Evolutionary conservation across 805 yeast species (phyloP).

Genomic region (Yamadazyma kitorensis): DNA sequence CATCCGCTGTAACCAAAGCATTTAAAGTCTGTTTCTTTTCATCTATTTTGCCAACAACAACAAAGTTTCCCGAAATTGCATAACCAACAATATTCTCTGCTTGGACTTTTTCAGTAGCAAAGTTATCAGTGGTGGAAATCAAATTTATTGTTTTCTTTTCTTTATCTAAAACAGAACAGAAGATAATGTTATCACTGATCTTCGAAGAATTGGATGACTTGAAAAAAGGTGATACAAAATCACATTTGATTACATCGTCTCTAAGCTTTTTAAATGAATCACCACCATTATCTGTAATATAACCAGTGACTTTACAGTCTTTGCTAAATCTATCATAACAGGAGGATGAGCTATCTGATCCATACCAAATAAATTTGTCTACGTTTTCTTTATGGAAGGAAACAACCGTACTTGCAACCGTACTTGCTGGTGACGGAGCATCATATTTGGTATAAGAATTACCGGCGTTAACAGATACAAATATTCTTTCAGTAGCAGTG

Average conservation of each 20-base stretch:
- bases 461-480: constrained; percentile 68
- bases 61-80: constrained; percentile 66
- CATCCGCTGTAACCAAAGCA: constrained; percentile 79
- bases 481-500: constrained; percentile 49
- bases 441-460: constrained; percentile 43
- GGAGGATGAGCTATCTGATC: constrained; percentile 40
- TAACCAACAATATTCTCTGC: constrained; percentile 68
- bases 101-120: constrained; percentile 37
- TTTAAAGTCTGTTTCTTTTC: constrained; percentile 42
- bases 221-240: constrained; percentile 60
- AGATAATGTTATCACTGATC: constrained; percentile 43
- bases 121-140: constrained; percentile 52
- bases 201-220: constrained; percentile 34
- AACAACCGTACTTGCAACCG: constrained; percentile 37
- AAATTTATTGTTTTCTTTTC: constrained; percentile 28
- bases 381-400: constrained; percentile 60
- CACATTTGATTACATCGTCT: constrained; percentile 58
- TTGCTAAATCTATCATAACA: constrained; percentile 46
- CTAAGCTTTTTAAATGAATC: constrained; percentile 51
- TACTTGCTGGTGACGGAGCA: constrained; percentile 51
- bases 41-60: constrained; percentile 65
- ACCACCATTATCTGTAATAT: constrained; percentile 68
- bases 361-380: constrained; percentile 65
- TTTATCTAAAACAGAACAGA: constrained; percentile 54
- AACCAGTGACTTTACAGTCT: constrained; percentile 58